These are phyloP conservation scores for Candolleomyces eurysporus DNA, from an alignment of 768 basidiomycete genomes.

Conservation along the genomic window DNA sequence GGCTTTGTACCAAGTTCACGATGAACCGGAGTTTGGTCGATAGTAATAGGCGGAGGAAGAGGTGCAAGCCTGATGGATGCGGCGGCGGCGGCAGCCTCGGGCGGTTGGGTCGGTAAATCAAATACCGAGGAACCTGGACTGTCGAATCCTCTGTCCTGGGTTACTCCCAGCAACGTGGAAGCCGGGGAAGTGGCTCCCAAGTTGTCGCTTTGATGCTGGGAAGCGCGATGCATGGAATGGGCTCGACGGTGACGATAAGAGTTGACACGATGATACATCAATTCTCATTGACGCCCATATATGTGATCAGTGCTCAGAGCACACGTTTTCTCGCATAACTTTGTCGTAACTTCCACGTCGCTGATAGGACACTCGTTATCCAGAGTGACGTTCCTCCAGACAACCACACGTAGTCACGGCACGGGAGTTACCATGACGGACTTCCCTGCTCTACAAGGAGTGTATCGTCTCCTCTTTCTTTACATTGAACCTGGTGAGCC, in stretches of 20 bases:
- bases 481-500: slow-evolving; percentile 61
- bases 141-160: slow-evolving; percentile 19
- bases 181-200: too few species aligned
- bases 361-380: neutral
- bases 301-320: too few species aligned
- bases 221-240: too few species aligned
- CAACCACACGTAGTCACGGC: too few species aligned
- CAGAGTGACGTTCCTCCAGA: too few species aligned
- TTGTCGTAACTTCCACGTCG: slow-evolving; percentile 9
- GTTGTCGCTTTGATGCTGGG: too few species aligned
- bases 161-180: too few species aligned
- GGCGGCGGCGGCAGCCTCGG: slow-evolving; percentile 6
- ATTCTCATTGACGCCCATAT: too few species aligned
- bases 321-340: neutral
- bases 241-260: too few species aligned
- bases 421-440: slow-evolving; percentile 15
- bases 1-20: too few species aligned
- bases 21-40: neutral
- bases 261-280: too few species aligned
- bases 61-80: slow-evolving; percentile 2
- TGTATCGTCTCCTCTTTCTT: slow-evolving; percentile 61
- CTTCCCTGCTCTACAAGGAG: slow-evolving; percentile 61
- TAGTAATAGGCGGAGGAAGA: slow-evolving; percentile 8
- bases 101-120: slow-evolving; percentile 58
- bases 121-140: slow-evolving; percentile 76